phyloP scores from a whole-genome alignment of 768 basidiomycete species.

The Asterophora lycoperdoides region DNA sequence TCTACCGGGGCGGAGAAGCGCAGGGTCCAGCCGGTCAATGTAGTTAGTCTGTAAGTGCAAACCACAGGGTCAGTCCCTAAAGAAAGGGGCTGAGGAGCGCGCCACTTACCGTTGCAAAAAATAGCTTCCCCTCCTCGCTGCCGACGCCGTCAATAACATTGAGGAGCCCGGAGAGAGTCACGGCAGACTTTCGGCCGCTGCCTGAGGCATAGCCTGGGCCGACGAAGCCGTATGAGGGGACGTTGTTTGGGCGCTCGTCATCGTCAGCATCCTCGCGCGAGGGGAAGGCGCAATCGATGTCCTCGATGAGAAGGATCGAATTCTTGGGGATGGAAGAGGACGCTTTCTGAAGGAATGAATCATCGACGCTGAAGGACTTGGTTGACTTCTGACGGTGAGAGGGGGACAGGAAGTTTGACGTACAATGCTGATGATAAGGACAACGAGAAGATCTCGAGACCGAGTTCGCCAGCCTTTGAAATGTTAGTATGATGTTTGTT shows the following conservation, averaged over 20 bases:
- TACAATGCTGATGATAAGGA: constrained; percentile 48
- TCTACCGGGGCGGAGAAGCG: constrained; percentile 52
- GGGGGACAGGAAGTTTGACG: constrained; percentile 12
- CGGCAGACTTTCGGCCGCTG: constrained; percentile 23
- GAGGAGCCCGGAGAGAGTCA: constrained; percentile 52
- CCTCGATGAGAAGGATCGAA: constrained; percentile 54
- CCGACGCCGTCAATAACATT: constrained; percentile 60
- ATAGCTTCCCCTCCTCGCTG: constrained; percentile 57
- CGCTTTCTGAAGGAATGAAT: constrained; percentile 42
- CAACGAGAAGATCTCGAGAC: constrained; percentile 77
- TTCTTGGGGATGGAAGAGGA: constrained; percentile 45
- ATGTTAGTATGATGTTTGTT: not conserved
- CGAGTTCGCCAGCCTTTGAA: constrained; percentile 54
- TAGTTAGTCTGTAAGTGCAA: constrained; percentile 42
- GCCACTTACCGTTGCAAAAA: constrained; percentile 60
- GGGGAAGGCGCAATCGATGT: constrained; percentile 58
- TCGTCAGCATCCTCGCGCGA: constrained; percentile 40
- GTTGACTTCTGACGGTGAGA: not conserved
- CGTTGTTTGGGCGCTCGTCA: constrained; percentile 2
- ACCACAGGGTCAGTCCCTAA: not conserved
- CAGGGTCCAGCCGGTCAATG: constrained; percentile 51
- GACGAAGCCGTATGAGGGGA: constrained; percentile 9
- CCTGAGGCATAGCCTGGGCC: not conserved
- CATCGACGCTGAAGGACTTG: constrained; percentile 39
- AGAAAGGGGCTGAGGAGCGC: constrained; percentile 7